Evolutionary conservation across 2,329 filamentous ascomycete species (phyloP).

Genomic region (Dactylellina parvicollis): DNA sequence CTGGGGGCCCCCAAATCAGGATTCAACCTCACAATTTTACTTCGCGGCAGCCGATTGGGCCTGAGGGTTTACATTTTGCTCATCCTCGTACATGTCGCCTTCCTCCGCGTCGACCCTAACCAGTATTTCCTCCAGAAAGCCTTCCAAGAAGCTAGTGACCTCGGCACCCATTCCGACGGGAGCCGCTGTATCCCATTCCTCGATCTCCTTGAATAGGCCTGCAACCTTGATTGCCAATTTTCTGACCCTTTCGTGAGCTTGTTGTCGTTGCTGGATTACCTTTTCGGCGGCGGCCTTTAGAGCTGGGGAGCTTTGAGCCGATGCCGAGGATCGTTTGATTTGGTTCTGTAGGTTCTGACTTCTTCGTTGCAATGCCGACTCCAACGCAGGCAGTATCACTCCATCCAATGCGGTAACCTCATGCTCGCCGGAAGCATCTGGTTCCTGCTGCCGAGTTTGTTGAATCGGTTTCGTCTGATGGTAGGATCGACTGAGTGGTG

Average conservation of each 20-base stretch:
- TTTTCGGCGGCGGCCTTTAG: constrained; percentile 60
- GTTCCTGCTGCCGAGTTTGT: constrained; percentile 27
- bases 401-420: constrained; percentile 88
- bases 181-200: constrained; percentile 83
- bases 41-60: constrained; percentile 19
- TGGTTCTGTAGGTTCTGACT: constrained; percentile 67
- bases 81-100: constrained; percentile 62
- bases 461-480: constrained; percentile 44
- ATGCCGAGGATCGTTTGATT: constrained; percentile 56
- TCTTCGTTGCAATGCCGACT: constrained; percentile 86
- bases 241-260: constrained; percentile 83
- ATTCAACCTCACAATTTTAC: constrained; percentile 5
- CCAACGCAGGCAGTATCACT: constrained; percentile 90
- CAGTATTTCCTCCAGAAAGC: constrained; percentile 90
- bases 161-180: constrained; percentile 94
- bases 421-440: constrained; percentile 61
- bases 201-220: constrained; percentile 86
- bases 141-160: constrained; percentile 87
- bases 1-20: background rate
- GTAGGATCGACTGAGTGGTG: constrained; percentile 40
- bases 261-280: constrained; percentile 72
- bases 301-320: constrained; percentile 50
- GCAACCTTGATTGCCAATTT: constrained; percentile 83
- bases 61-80: constrained; percentile 34
- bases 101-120: constrained; percentile 89